Base-by-base conservation (phyloP, 139 green algal species). In the Desmodesmus armatus region DNA sequence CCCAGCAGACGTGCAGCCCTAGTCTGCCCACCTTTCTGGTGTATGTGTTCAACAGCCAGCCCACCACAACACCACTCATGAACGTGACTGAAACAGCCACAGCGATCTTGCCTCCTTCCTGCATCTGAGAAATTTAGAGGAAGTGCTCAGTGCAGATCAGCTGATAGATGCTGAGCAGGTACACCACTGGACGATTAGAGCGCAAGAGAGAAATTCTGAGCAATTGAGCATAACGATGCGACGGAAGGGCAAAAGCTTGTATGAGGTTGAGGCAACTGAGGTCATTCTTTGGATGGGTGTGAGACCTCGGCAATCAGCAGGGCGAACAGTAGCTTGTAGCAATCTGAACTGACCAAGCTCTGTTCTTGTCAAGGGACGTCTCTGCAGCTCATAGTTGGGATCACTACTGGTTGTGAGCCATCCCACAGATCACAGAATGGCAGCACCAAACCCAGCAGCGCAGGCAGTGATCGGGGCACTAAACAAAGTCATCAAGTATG, bases 401-500 rank as follows among this genome's bases (percentile, higher is more conserved):
- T 9, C 43, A 72, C n/a, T n/a, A n/a, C n/a, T n/a, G n/a, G n/a
- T n/a, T n/a, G n/a, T n/a, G n/a, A n/a, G n/a, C n/a, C n/a, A n/a
- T n/a, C n/a, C n/a, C n/a, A n/a, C n/a, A 72, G 31, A 37, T 33
- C 60, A 58, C 78, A 51, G 35, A 29, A 82, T 65, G 76, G 41
- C 47, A 82, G 88, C 88, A n/a, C 43, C 71, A 2, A 85, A 67
- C 41, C 80, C 87, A 66, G 71, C 72, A 2, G 85, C 87, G 3
- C 78, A 78, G 17, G 82, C 82, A 23, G 51, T 89, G 3, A 86
- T 93, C 19, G 83, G 78, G 35, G 87, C 95, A n/a, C 89, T 98
- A 0, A 92, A 90, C 82, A 95, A 91, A 47, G 90, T 98, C 5
- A 95, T 94, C 33, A 88, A 89, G n/a, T 97, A 93, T 60, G 93